These are phyloP conservation scores for Neostapfia colusana DNA, from an alignment of 176 grass and related monocot genomes.

Conservation along the genomic window DNA sequence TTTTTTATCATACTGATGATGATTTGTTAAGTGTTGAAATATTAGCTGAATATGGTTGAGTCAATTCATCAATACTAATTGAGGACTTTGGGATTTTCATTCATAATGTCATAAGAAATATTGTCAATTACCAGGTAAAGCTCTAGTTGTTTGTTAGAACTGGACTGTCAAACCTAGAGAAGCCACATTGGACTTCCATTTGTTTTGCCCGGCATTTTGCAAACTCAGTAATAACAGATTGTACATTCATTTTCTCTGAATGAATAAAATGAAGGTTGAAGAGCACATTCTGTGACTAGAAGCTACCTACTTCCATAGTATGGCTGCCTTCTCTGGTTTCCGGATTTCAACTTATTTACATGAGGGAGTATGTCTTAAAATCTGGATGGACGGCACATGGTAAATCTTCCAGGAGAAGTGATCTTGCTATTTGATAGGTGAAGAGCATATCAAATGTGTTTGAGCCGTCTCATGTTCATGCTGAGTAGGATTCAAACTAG, in stretches of 20 bases:
- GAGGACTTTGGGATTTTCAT: neutral
- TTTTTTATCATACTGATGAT: constrained; percentile 33
- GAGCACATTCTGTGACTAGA: constrained; percentile 11
- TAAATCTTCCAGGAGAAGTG: constrained; percentile 14
- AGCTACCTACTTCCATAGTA: constrained; percentile 1
- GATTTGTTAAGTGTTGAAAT: constrained; percentile 42
- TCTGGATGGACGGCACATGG: constrained; percentile 13
- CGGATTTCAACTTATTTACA: constrained; percentile 10
- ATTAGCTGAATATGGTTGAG: constrained; percentile 45
- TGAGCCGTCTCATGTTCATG: constrained; percentile 19
- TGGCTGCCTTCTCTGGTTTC: constrained; percentile 21
- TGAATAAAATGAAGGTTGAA: constrained; percentile 29
- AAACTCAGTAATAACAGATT: neutral
- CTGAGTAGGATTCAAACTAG: constrained; percentile 16
- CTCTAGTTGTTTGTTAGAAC: constrained; percentile 10
- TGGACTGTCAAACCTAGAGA: constrained; percentile 28
- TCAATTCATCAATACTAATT: constrained; percentile 15
- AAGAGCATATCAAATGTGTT: constrained; percentile 14
- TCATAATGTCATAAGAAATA: neutral
- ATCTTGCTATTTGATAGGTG: constrained; percentile 30
- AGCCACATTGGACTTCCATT: constrained; percentile 4
- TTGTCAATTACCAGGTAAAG: constrained; percentile 13
- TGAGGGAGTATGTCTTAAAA: constrained; percentile 17
- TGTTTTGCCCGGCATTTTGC: constrained; percentile 15
- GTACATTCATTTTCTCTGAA: neutral